phyloP scores from a whole-genome alignment of 768 basidiomycete species.

The Xerocomellus dryophilus region DNA sequence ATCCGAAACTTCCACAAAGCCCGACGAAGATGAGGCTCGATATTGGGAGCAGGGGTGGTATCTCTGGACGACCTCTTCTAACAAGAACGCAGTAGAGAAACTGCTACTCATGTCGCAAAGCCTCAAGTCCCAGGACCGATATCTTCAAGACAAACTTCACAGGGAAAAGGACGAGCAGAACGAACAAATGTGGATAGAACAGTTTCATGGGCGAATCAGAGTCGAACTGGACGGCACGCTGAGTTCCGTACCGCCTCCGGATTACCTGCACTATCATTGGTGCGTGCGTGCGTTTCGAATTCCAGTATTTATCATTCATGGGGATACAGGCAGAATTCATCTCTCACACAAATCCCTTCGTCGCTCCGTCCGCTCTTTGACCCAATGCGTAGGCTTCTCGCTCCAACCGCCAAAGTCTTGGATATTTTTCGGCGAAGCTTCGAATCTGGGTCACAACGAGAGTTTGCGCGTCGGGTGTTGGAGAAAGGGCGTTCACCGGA shows the following conservation, averaged over 20 bases:
- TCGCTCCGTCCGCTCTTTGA: constrained; percentile 52
- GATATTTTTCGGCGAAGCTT: constrained; percentile 52
- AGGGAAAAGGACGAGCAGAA: constrained; percentile 53
- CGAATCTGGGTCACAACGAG: constrained; percentile 52
- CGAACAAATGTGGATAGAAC: constrained; percentile 41
- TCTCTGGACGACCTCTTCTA: constrained; percentile 60
- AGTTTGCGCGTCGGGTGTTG: constrained; percentile 57
- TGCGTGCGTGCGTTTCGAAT: constrained; percentile 29
- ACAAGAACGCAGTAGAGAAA: constrained; percentile 52
- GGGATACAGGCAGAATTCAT: constrained; percentile 43
- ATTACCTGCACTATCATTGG: constrained; percentile 35
- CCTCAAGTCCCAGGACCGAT: constrained; percentile 45
- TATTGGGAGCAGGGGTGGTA: constrained; percentile 79
- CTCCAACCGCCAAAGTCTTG: constrained; percentile 53
- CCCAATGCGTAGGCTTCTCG: constrained; percentile 51
- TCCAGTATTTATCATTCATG: background rate
- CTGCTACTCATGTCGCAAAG: constrained; percentile 57
- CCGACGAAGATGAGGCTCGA: constrained; percentile 38
- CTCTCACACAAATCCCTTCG: constrained; percentile 58
- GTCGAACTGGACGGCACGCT: constrained; percentile 28
- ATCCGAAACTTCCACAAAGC: constrained; percentile 12
- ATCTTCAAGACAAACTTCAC: constrained; percentile 28
- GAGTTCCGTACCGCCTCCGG: constrained; percentile 24
- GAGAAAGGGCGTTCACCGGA: constrained; percentile 64
- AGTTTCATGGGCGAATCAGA: constrained; percentile 20